Evolutionary conservation across 2,329 filamentous ascomycete species (phyloP), one percentile per base, ranked within the genome.

Genomic region (Elsinoe ampelina): DNA sequence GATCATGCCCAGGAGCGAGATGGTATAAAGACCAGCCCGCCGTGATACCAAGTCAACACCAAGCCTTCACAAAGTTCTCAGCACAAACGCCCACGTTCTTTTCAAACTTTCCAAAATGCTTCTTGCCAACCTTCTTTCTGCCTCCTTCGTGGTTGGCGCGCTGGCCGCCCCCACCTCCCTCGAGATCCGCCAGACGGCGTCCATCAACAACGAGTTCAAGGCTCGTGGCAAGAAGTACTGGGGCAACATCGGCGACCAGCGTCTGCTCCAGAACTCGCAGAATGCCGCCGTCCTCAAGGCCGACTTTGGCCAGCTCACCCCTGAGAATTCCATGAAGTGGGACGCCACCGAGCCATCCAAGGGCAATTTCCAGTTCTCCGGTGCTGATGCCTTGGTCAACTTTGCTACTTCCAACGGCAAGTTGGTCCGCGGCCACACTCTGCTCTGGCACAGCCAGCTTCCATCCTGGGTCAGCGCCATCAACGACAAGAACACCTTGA

Each of bases 201-300:
- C 48, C 8, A 36, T 52, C 34, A 38, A 38, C 48, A 36, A 2
- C 10, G 34, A 38, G 17, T 80, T 85, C 71, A 79, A 80, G 66
- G 77, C 77, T 58, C 77, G 80, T 63, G 83, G 83, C 60, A 87
- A 86, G 72, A 74, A 79, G 61, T 87, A 86, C 71, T 80, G 79
- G 57, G 85, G 84, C 26, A 70, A 68, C 2, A 65, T 71, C 51
- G 66, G 68, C 34, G 63, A 60, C 54, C 68, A 69, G 17, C 48
- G 48, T 22, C 35, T 39, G n/a, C 45, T 59, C 39, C 41, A 45
- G 6, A 35, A 59, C 10, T 19, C 48, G 0, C 47, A 34, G 8
- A 32, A 77, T 58, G 75, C 75, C 13, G 74, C 75, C 58, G 75
- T 84, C 64, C 80, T 86, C 68, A 76, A 77, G 60, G 71, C 12